Evolutionary conservation across 371 early-diverging fungal genomes (phyloP), one percentile per base, ranked within the genome.

Genomic region (Mucor indicus): DNA sequence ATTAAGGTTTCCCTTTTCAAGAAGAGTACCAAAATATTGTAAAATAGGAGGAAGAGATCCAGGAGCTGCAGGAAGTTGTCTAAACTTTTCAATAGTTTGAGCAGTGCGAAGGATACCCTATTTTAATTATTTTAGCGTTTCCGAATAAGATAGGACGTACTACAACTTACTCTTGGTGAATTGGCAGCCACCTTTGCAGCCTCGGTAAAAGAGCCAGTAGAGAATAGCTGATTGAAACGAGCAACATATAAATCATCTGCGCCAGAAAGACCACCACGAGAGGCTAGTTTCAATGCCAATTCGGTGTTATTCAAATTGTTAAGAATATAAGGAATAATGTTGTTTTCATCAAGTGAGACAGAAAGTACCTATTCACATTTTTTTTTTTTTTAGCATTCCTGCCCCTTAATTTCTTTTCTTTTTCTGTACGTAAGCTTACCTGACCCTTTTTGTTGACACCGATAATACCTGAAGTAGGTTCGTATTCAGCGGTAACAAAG

Each of bases 381-480:
- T 15, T 42, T 38, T 33, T 5, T 33, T 23, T 8, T 19, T 2
- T n/a, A 22, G 3, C n/a, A n/a, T n/a, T n/a, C n/a, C n/a, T n/a
- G n/a, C n/a, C n/a, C n/a, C n/a, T n/a, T n/a, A 10, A 23, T 33
- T 2, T 5, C 11, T 24, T 23, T 30, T 5, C 15, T 20, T 30
- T 24, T 20, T 13, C 12, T 10, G 8, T 27, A 1, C 11, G 16
- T 10, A 43, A 13, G 17, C 56, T 48, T 72, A 85, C 88, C 78
- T 96, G 97, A 33, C 98, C 98, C 69, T 92, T 95, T 57, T 95
- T 85, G 74, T 98, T 98, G 38, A 98, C 92, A 41, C 89, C 91
- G 59, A 98, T 88, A 30, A 98, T 80, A 52, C 98, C 98, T 45
- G 86, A 80, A 1, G 87, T 85, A 11, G 77, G 73, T 37, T 89